These are phyloP conservation scores for Globisporangium polare DNA, from an alignment of 352 stramenopile species.

Conservation along the genomic window DNA sequence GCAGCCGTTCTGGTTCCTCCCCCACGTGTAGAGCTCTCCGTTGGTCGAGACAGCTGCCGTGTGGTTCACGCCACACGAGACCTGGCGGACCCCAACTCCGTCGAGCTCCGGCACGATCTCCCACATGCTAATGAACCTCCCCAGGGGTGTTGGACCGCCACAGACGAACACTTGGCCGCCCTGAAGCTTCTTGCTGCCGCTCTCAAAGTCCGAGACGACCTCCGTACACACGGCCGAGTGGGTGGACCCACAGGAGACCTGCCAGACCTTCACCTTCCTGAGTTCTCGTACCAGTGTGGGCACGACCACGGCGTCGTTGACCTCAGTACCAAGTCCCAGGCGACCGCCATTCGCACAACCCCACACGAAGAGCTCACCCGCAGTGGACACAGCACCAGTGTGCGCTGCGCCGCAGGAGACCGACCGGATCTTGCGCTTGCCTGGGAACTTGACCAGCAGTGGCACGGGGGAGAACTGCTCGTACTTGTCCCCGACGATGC, in stretches of 20 bases:
- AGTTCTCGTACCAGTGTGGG: slow-evolving; percentile 85
- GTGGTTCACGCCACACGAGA: slow-evolving; percentile 88
- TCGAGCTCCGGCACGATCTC: slow-evolving; percentile 54
- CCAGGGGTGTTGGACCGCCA: slow-evolving; percentile 79
- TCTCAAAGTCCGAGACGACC: slow-evolving; percentile 48
- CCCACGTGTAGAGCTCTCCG: slow-evolving; percentile 93
- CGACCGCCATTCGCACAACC: slow-evolving; percentile 90
- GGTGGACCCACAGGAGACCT: slow-evolving; percentile 64
- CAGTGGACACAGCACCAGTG: slow-evolving; percentile 61
- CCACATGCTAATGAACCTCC: slow-evolving; percentile 70
- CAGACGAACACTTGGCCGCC: slow-evolving; percentile 89
- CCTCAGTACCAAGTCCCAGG: slow-evolving; percentile 77
- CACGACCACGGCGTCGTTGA: slow-evolving; percentile 59
- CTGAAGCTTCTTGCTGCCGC: slow-evolving; percentile 52
- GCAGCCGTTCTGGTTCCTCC: slow-evolving; percentile 86
- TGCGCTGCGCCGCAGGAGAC: slow-evolving; percentile 90
- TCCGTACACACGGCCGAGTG: slow-evolving; percentile 84
- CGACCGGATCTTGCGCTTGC: slow-evolving; percentile 51
- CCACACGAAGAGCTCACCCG: slow-evolving; percentile 84
- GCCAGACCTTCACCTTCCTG: slow-evolving; percentile 63
- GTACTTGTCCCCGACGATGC: slow-evolving; percentile 68
- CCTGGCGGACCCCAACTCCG: slow-evolving; percentile 49
- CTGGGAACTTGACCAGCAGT: slow-evolving; percentile 62
- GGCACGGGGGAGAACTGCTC: slow-evolving; percentile 80
- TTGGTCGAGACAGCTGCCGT: slow-evolving; percentile 85